Conservation (phyloP, 2,329 filamentous ascomycete genomes). For the Phaeosphaeria sp. region DNA sequence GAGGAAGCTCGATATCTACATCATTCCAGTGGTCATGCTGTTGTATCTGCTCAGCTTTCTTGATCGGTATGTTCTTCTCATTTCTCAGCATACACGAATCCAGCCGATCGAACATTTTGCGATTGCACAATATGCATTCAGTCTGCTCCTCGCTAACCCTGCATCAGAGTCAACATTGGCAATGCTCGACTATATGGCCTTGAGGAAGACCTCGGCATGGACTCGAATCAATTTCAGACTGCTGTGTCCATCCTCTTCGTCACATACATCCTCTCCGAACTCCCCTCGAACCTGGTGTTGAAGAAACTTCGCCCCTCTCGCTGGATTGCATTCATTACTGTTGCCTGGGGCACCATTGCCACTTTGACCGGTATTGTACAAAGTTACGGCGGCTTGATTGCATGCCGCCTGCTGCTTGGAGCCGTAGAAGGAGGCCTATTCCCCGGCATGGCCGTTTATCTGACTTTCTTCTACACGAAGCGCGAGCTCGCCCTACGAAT, state of each 20-base stretch:
- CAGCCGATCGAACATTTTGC: neutral
- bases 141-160: slow-evolving; percentile 11
- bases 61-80: slow-evolving; percentile 63
- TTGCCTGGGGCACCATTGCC: slow-evolving; percentile 65
- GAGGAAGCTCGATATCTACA: slow-evolving; percentile 68
- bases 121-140: neutral
- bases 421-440: slow-evolving; percentile 74
- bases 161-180: slow-evolving; percentile 69
- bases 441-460: slow-evolving; percentile 71
- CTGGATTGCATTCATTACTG: slow-evolving; percentile 67
- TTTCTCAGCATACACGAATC: neutral
- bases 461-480: slow-evolving; percentile 80
- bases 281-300: slow-evolving; percentile 56
- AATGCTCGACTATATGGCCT: slow-evolving; percentile 71
- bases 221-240: slow-evolving; percentile 71
- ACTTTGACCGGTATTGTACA: slow-evolving; percentile 72
- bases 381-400: slow-evolving; percentile 70
- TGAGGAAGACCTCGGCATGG: slow-evolving; percentile 67
- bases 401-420: slow-evolving; percentile 72
- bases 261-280: slow-evolving; percentile 54
- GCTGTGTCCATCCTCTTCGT: slow-evolving; percentile 55
- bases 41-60: slow-evolving; percentile 79
- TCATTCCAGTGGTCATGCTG: slow-evolving; percentile 72
- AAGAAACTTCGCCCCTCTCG: slow-evolving; percentile 55
- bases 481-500: slow-evolving; percentile 75